These are phyloP conservation scores for Trichophyton rubrum DNA, from an alignment of 2,329 filamentous ascomycete species.

Conservation along the genomic window DNA sequence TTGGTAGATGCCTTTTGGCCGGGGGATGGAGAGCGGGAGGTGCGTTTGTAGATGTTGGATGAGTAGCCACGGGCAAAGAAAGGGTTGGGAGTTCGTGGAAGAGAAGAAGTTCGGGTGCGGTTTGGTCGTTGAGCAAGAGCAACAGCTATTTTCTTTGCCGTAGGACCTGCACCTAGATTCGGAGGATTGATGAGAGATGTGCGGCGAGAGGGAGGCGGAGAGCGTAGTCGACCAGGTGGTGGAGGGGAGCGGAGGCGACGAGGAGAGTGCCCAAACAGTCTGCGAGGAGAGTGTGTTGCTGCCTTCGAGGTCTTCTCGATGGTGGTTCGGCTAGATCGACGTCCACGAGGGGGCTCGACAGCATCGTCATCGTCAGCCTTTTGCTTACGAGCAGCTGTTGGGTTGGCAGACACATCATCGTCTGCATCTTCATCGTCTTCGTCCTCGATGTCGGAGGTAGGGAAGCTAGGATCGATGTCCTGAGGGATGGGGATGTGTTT, in stretches of 20 bases:
- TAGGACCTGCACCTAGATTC: conserved; percentile 38
- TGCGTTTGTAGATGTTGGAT: background rate
- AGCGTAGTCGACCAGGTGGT: conserved; percentile 42
- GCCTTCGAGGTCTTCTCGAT: conserved; percentile 52
- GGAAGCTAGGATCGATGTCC: conserved; percentile 95
- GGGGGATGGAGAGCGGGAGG: conserved; percentile 15
- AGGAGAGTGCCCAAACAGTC: conserved; percentile 59
- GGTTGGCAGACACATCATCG: conserved; percentile 17
- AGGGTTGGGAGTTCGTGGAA: conserved; percentile 65
- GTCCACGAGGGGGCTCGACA: background rate
- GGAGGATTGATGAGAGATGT: conserved; percentile 28
- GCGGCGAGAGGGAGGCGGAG: conserved; percentile 37
- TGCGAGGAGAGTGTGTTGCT: conserved; percentile 42
- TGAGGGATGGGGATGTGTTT: conserved; percentile 81
- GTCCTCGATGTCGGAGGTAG: conserved; percentile 81
- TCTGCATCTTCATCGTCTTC: conserved; percentile 57
- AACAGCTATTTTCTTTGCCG: conserved; percentile 27
- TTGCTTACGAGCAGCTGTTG: background rate
- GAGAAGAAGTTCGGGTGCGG: conserved; percentile 67
- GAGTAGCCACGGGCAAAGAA: conserved; percentile 38
- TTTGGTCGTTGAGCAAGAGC: conserved; percentile 51
- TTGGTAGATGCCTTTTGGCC: conserved; percentile 13
- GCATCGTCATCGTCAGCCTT: background rate
- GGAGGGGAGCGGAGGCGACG: conserved; percentile 58
- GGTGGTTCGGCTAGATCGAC: conserved; percentile 24